Evolutionary conservation across 2,329 filamentous ascomycete genomes (phyloP).

Genomic region (Fusarium falciforme): DNA sequence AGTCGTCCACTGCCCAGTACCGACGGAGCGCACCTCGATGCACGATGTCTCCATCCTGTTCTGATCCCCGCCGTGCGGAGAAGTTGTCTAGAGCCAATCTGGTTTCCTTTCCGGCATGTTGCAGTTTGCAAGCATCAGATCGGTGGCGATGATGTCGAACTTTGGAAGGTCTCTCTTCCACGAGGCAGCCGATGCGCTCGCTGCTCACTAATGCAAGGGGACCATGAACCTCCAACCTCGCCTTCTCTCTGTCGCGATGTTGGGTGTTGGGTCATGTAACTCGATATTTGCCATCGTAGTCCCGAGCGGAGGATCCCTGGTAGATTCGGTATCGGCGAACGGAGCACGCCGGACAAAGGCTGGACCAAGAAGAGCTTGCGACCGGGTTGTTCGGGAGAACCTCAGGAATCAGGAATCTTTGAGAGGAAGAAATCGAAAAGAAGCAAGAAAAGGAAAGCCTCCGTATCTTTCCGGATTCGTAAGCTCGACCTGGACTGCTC

Average conservation of each 20-base stretch:
- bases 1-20: constrained; percentile 32
- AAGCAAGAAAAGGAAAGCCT: constrained; percentile 18
- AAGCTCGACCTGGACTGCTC: constrained; percentile 10
- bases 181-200: constrained; percentile 23
- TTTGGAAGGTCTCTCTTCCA: constrained; percentile 1
- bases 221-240: constrained; percentile 6
- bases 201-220: constrained; percentile 36
- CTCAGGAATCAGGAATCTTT: constrained; percentile 5
- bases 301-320: not conserved
- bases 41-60: constrained; percentile 42
- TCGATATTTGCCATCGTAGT: constrained; percentile 1
- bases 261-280: constrained; percentile 5
- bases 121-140: constrained; percentile 16
- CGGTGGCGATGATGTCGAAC: constrained; percentile 18
- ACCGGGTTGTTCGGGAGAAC: constrained; percentile 13
- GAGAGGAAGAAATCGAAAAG: constrained; percentile 27
- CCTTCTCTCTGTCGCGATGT: not conserved
- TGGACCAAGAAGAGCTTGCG: constrained; percentile 6
- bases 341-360: constrained; percentile 5
- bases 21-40: constrained; percentile 37
- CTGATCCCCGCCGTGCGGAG: constrained; percentile 41
- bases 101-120: constrained; percentile 19
- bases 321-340: not conserved
- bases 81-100: constrained; percentile 39
- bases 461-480: constrained; percentile 31